phyloP scores from a whole-genome alignment of 2,329 filamentous ascomycete species.

The Talaromyces rugulosus region DNA sequence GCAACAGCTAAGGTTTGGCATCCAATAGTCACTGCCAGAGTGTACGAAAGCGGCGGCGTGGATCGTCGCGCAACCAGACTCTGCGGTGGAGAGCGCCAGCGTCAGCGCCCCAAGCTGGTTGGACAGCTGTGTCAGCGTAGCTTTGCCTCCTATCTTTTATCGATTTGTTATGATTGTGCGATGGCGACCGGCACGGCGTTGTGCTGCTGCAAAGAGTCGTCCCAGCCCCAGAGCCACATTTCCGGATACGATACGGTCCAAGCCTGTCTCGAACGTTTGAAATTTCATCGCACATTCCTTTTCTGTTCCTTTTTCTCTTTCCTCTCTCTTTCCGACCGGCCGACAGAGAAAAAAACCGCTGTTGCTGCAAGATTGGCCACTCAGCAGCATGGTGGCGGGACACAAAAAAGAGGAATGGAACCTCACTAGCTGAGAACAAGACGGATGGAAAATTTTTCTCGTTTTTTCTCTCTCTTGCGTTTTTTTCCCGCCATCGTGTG shows the following conservation, averaged over 20 bases:
- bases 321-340: not conserved
- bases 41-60: not conserved
- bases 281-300: too few species aligned
- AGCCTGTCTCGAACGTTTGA: too few species aligned
- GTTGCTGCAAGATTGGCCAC: not conserved
- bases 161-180: not conserved
- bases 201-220: not conserved
- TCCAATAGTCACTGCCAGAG: not conserved
- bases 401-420: not conserved
- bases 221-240: not conserved
- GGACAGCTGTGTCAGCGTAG: not conserved
- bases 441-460: not conserved
- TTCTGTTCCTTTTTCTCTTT: not conserved
- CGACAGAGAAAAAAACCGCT: not conserved
- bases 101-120: not conserved
- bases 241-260: not conserved
- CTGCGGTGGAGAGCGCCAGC: not conserved
- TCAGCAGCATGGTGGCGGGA: not conserved
- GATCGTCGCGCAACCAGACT: not conserved
- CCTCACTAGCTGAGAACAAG: not conserved
- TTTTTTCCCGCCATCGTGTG: not conserved
- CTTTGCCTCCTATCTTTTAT: not conserved
- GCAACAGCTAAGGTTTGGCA: not conserved
- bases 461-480: constrained; percentile 11
- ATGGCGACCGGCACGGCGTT: too few species aligned